phyloP scores from a whole-genome alignment of 495 filamentous ascomycete genomes.

The Mytilinidion resinicola region DNA sequence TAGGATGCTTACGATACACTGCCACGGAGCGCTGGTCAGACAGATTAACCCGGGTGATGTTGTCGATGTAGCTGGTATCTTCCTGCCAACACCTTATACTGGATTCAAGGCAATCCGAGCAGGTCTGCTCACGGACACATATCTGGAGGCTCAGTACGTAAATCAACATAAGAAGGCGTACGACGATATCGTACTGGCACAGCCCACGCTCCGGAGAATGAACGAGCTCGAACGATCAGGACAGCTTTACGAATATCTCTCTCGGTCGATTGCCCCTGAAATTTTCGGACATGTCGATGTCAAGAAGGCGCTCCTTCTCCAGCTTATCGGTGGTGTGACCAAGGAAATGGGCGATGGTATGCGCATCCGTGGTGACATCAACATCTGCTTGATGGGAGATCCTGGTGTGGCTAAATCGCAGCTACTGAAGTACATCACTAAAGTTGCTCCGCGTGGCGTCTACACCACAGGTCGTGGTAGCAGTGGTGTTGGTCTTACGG shows the following conservation, averaged over 20 bases:
- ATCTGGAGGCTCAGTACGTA: slow-evolving; percentile 88
- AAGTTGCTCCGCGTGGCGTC: slow-evolving; percentile 92
- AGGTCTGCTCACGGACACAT: slow-evolving; percentile 91
- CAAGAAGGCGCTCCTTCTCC: slow-evolving; percentile 91
- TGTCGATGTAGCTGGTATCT: slow-evolving; percentile 88
- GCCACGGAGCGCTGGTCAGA: slow-evolving; percentile 76
- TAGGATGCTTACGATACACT: slow-evolving; percentile 78
- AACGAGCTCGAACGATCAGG: slow-evolving; percentile 72
- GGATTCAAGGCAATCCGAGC: slow-evolving; percentile 95
- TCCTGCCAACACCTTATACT: slow-evolving; percentile 94
- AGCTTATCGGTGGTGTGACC: slow-evolving; percentile 91
- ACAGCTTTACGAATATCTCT: slow-evolving; percentile 88
- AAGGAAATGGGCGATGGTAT: slow-evolving; percentile 98
- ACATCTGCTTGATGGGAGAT: slow-evolving; percentile 98
- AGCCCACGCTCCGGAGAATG: slow-evolving; percentile 69
- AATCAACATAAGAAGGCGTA: slow-evolving; percentile 97
- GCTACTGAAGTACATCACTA: slow-evolving; percentile 94
- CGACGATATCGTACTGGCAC: slow-evolving; percentile 74
- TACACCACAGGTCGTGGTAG: slow-evolving; percentile 96
- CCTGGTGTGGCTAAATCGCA: slow-evolving; percentile 99
- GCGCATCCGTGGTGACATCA: slow-evolving; percentile 97
- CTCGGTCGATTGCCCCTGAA: slow-evolving; percentile 93
- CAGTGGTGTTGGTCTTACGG: slow-evolving; percentile 94
- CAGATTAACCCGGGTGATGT: slow-evolving; percentile 90
- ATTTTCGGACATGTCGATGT: slow-evolving; percentile 96